phyloP scores from a whole-genome alignment of 768 basidiomycete species.

The Russula virescens region DNA sequence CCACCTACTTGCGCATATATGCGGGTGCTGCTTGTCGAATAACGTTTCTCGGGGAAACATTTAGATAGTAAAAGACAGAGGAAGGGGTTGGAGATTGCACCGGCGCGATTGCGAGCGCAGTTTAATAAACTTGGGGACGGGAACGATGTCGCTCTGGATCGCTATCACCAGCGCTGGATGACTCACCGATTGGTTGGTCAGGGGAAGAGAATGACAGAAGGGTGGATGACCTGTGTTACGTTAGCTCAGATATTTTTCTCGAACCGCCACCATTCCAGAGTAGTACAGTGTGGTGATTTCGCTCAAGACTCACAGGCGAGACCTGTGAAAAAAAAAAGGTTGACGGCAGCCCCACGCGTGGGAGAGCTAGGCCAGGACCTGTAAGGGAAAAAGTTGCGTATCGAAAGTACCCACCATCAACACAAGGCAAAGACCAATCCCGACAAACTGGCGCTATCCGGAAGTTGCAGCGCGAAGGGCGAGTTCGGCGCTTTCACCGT shows the following conservation, averaged over 20 bases:
- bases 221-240: background rate
- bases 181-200: no score
- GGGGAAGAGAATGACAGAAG: no score
- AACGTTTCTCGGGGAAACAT: no score
- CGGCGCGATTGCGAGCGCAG: no score
- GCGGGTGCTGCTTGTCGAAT: no score
- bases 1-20: no score
- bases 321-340: background rate
- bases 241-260: background rate
- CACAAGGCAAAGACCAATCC: background rate
- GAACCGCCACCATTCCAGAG: conserved; percentile 8
- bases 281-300: background rate
- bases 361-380: conserved; percentile 1
- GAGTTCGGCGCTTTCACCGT: background rate
- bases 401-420: background rate
- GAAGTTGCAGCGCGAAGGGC: no score
- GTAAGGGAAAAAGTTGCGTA: conserved; percentile 4
- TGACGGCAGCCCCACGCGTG: conserved; percentile 2
- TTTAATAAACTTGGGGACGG: no score
- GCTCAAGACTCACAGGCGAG: background rate
- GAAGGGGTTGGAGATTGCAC: no score
- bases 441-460: background rate
- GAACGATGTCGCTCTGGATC: no score
- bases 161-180: no score
- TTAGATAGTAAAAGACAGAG: no score